A percentile compares a stretch with the other conserved stretches of the same genome.
These are phyloP conservation scores for Botrytis pseudocinerea DNA, from an alignment of 2,329 filamentous ascomycete genomes.

Conservation along the genomic window DNA sequence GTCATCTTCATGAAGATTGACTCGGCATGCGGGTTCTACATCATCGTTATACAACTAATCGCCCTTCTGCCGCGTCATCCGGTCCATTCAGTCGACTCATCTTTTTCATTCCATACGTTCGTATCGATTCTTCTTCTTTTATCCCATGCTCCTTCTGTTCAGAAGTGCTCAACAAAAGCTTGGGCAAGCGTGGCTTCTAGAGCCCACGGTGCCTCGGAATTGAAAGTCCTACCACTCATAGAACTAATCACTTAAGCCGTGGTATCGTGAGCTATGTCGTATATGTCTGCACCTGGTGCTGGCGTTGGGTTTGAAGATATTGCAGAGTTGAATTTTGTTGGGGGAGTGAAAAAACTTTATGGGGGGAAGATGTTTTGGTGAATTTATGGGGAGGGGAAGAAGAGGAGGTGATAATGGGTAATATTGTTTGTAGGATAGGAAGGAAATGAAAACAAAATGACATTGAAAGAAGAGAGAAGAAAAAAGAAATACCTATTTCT, in stretches of 20 bases:
- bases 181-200: neutral
- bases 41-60: neutral
- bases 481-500: no score
- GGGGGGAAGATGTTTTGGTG: neutral
- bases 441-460: no score
- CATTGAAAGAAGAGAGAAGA: neutral
- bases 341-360: neutral
- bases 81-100: neutral
- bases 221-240: accelerated
- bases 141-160: no score
- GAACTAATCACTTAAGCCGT: neutral
- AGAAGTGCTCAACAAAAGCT: neutral
- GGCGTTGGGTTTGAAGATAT: neutral
- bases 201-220: no score
- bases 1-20: neutral
- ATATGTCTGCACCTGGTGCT: neutral
- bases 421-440: neutral
- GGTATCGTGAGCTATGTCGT: neutral
- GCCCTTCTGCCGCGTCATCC: neutral
- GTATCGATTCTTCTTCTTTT: no score
- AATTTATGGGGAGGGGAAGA: neutral
- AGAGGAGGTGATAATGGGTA: no score
- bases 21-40: neutral
- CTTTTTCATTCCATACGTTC: neutral
- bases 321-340: neutral